Evolutionary conservation across 2,329 filamentous ascomycete genomes (phyloP), one percentile per base, ranked within the genome.

Genomic region (Exserohilum turcica): DNA sequence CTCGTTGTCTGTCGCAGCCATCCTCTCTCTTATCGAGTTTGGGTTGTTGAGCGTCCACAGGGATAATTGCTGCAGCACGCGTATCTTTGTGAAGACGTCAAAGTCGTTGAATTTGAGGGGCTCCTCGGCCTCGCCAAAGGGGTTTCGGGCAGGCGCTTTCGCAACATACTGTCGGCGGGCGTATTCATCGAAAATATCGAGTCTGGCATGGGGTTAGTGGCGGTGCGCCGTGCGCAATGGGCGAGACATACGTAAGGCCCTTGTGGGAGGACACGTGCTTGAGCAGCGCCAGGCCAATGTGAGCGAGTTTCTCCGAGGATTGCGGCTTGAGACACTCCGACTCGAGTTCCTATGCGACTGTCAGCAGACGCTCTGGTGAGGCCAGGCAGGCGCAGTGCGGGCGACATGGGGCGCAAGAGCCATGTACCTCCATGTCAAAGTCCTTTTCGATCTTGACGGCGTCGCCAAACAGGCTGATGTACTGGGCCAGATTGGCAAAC

Each of bases 201-300:
- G 84, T 1, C 92, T 97, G 64, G 60, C 43, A 44, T 40, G 21
- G 7, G 16, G 54, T 71, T 29, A 71, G 62, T 36, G 46, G 35
- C 5, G 24, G 9, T 18, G 27, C 19, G 27, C 46, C 28, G 24
- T n/a, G 33, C 27, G 35, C 28, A 44, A 39, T 46, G 27, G 42
- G 27, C 27, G 43, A 35, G 19, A 82, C 90, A 63, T 84, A 96
- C 92, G 89, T 95, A 42, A 97, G 80, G 59, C 92, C 92, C 60
- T 92, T 88, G 78, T 97, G 92, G 55, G 92, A 96, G 28, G 94
- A 97, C 43, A 97, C 87, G 71, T 89, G 92, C 82, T 97, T 97
- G 54, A 97, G 85, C 16, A 97, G 81, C 48, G 89, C 86, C 39
- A 99, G 82, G 31, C 91, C 93, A 64, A 97, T 91, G 50, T 93